phyloP scores from a whole-genome alignment of 106 monocot species.

The Acorus gramineus region DNA sequence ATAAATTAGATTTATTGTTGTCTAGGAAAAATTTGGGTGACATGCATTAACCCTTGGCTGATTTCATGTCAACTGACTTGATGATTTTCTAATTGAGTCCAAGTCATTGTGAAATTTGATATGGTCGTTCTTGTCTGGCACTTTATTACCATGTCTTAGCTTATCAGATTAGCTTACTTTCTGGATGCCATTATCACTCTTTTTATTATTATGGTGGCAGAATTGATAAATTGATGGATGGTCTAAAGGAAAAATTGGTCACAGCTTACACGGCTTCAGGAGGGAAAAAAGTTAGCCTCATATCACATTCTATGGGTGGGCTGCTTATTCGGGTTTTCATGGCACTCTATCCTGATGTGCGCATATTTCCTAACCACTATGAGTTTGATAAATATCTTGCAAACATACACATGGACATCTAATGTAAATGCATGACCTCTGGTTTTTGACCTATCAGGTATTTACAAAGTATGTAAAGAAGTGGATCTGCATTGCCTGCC shows the following conservation, averaged over 20 bases:
- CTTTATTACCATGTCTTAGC: too few relatives aligned
- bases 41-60: too few relatives aligned
- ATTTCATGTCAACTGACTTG: too few relatives aligned
- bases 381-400: not conserved
- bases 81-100: too few relatives aligned
- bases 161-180: too few relatives aligned
- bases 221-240: conserved; percentile 52
- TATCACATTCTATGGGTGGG: conserved; percentile 98
- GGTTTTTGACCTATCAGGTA: conserved; percentile 23
- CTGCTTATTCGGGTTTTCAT: conserved; percentile 77
- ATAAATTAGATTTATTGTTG: too few relatives aligned
- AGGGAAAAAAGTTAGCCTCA: conserved; percentile 76
- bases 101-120: too few relatives aligned
- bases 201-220: conserved; percentile 27
- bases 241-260: conserved; percentile 48
- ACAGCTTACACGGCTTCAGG: conserved; percentile 74
- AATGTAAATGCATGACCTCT: too few relatives aligned
- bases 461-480: conserved; percentile 80
- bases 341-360: conserved; percentile 55
- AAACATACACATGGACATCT: not conserved
- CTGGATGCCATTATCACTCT: not conserved
- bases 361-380: conserved; percentile 10
- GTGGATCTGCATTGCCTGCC: conserved; percentile 89
- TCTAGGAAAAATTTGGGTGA: too few relatives aligned
- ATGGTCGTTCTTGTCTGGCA: too few relatives aligned